Conservation (phyloP, 2,329 filamentous ascomycete genomes). For the Fusarium pseudocircinatum region DNA sequence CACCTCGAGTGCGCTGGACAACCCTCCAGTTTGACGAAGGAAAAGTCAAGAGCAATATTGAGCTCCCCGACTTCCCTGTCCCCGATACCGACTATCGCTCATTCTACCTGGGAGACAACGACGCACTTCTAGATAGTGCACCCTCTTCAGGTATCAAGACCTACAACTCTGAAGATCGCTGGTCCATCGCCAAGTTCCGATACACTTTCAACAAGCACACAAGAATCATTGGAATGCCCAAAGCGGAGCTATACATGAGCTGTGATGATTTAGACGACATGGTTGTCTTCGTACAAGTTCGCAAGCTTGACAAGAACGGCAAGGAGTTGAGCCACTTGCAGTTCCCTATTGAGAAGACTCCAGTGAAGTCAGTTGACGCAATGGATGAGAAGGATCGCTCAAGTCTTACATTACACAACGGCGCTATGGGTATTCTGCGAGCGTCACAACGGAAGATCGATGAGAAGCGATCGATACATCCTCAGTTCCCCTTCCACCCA, state of each 20-base stretch:
- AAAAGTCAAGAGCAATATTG: slow-evolving; percentile 24
- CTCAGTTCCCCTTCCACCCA: slow-evolving; percentile 13
- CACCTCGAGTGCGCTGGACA: slow-evolving; percentile 32
- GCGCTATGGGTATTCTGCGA: slow-evolving; percentile 7
- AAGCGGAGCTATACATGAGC: slow-evolving; percentile 30
- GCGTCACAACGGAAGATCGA: slow-evolving; percentile 17
- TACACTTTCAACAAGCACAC: slow-evolving; percentile 21
- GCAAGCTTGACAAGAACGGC: slow-evolving; percentile 10
- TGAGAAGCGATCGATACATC: neutral
- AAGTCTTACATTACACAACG: slow-evolving; percentile 15
- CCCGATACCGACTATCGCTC: slow-evolving; percentile 11
- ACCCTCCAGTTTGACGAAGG: slow-evolving; percentile 35
- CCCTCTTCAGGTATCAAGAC: neutral
- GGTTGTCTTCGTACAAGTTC: slow-evolving; percentile 13
- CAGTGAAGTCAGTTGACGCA: neutral
- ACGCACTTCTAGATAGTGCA: neutral
- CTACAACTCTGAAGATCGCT: slow-evolving; percentile 26
- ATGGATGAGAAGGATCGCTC: slow-evolving; percentile 12
- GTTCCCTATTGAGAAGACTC: slow-evolving; percentile 15
- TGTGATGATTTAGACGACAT: slow-evolving; percentile 22
- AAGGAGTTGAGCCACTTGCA: slow-evolving; percentile 17
- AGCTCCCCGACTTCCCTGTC: slow-evolving; percentile 25
- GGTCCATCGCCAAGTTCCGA: slow-evolving; percentile 27
- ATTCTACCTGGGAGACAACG: slow-evolving; percentile 4
- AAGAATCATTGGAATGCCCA: slow-evolving; percentile 20